These are phyloP conservation scores for Beauveria australis DNA, from an alignment of 2,329 filamentous ascomycete genomes.

Conservation along the genomic window DNA sequence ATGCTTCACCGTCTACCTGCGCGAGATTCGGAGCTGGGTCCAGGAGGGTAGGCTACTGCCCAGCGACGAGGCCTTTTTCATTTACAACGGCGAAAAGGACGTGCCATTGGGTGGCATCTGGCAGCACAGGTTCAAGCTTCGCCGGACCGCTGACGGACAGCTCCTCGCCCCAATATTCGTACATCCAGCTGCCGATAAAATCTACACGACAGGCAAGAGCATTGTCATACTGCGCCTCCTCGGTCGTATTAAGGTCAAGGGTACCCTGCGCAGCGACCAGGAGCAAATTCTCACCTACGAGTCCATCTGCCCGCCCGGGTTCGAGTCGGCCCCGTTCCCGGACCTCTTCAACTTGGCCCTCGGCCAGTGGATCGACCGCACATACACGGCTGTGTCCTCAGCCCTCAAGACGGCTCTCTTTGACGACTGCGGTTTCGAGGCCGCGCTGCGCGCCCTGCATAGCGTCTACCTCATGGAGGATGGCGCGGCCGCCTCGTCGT, in stretches of 20 bases:
- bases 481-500: conserved; percentile 55
- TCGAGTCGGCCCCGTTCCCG: conserved; percentile 57
- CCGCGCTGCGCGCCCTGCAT: conserved; percentile 58
- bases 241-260: conserved; percentile 29
- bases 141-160: conserved; percentile 47
- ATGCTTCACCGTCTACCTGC: conserved; percentile 75
- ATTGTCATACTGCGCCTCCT: conserved; percentile 74
- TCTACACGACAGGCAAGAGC: conserved; percentile 84
- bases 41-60: conserved; percentile 61
- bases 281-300: conserved; percentile 45
- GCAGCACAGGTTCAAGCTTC: conserved; percentile 65
- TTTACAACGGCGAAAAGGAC: conserved; percentile 49
- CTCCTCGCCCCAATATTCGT: conserved; percentile 70
- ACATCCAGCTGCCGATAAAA: conserved; percentile 56
- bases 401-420: conserved; percentile 61
- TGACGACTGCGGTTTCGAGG: conserved; percentile 57
- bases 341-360: conserved; percentile 68
- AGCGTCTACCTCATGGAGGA: conserved; percentile 71
- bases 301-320: conserved; percentile 40
- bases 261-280: not conserved
- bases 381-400: conserved; percentile 61
- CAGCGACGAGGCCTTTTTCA: conserved; percentile 66
- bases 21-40: conserved; percentile 78
- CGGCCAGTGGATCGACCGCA: conserved; percentile 65
- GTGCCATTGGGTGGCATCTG: conserved; percentile 61